These are phyloP conservation scores for Cercis canadensis DNA, from an alignment of 306 rosid species.

Conservation along the genomic window DNA sequence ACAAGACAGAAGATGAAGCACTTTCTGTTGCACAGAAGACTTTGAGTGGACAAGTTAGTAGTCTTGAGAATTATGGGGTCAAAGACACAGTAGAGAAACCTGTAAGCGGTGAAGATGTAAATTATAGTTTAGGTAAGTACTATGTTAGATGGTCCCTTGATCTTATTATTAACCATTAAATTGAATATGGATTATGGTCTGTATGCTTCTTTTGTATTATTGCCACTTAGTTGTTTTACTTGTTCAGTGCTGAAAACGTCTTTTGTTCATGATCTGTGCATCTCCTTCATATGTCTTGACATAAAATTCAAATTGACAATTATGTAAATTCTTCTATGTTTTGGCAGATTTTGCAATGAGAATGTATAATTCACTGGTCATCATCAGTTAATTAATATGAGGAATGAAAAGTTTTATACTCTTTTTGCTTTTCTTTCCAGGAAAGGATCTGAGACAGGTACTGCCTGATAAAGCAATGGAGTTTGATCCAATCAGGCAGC, in stretches of 20 bases:
- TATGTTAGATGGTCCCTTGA: conserved; percentile 33
- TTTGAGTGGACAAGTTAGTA: conserved; percentile 31
- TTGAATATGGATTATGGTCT: conserved; percentile 3
- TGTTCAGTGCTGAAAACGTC: background rate
- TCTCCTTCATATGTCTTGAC: background rate
- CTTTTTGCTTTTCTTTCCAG: conserved; percentile 47
- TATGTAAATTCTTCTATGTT: conserved; percentile 22
- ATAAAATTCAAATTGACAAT: conserved; percentile 18
- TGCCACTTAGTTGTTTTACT: background rate
- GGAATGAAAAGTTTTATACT: conserved; percentile 28
- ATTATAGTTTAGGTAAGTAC: conserved; percentile 67
- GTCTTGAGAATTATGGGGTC: conserved; percentile 28
- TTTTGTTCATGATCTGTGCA: too few relatives aligned
- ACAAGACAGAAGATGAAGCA: conserved; percentile 39
- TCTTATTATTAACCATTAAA: conserved; percentile 18
- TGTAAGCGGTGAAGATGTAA: too few relatives aligned
- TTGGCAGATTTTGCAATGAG: conserved; percentile 26
- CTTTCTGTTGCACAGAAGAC: conserved; percentile 39
- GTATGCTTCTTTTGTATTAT: background rate
- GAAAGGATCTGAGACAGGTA: conserved; percentile 47
- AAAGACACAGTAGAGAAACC: conserved; percentile 41
- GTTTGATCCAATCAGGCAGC: conserved; percentile 94
- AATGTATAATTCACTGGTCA: conserved; percentile 8
- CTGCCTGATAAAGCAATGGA: conserved; percentile 52
- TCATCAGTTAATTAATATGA: conserved; percentile 20